phyloP scores from a whole-genome alignment of 2,329 filamentous ascomycete genomes.

The Fusarium marasasianum region DNA sequence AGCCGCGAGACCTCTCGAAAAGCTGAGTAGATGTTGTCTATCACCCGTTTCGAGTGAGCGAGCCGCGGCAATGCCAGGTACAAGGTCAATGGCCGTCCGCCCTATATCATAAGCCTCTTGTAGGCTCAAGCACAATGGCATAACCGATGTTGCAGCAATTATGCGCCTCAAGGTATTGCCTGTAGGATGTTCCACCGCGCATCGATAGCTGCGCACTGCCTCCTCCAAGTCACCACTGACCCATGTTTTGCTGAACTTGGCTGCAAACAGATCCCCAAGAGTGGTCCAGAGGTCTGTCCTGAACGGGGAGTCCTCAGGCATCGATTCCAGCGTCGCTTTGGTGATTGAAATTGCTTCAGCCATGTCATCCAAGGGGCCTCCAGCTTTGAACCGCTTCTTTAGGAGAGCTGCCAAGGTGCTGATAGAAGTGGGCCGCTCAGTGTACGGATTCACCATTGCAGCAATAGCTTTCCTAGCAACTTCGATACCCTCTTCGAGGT shows the following conservation, averaged over 20 bases:
- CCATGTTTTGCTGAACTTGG: too few relatives aligned
- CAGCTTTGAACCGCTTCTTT: not conserved
- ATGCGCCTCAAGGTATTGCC: not conserved
- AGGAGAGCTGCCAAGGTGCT: not conserved
- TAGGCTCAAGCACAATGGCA: not conserved
- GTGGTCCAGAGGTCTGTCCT: not conserved
- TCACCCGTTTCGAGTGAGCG: not conserved
- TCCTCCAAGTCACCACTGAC: fast-evolving
- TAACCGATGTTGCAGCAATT: not conserved
- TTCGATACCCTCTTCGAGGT: not conserved
- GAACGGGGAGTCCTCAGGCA: not conserved
- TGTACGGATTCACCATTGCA: too few relatives aligned
- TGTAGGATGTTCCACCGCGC: not conserved
- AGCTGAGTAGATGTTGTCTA: not conserved
- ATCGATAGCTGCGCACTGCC: not conserved
- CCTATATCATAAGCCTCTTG: not conserved
- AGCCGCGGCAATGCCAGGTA: not conserved
- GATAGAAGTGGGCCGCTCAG: not conserved
- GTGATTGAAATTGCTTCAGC: not conserved
- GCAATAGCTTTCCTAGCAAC: not conserved
- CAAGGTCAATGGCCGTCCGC: not conserved
- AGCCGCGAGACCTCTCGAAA: not conserved
- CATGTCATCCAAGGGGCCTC: not conserved
- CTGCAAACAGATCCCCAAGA: fast-evolving
- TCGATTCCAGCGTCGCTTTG: not conserved